A percentile compares a stretch with the other conserved stretches of the same genome.
Evolutionary conservation across 768 basidiomycete species (phyloP).

Genomic region (Rhizopogon vinicolor): DNA sequence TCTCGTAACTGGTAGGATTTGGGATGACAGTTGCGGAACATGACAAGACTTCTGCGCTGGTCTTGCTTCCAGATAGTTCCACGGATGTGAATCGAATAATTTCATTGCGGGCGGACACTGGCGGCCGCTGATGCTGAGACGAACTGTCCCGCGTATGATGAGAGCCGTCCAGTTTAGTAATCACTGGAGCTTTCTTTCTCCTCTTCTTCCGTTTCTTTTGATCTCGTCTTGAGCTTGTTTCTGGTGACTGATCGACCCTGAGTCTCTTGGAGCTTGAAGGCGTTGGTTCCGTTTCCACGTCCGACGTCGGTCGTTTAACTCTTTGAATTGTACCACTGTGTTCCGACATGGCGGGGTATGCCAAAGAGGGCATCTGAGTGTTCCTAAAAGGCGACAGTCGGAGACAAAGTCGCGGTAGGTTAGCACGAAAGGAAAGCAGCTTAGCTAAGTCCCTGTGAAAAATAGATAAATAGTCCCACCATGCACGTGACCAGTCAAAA

Average conservation of each 20-base stretch:
- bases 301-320: conserved; percentile 20
- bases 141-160: conserved; percentile 5
- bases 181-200: conserved; percentile 24
- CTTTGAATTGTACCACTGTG: conserved; percentile 2
- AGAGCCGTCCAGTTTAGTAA: conserved; percentile 12
- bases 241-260: conserved; percentile 14
- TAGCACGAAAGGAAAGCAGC: too few species aligned
- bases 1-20: not conserved
- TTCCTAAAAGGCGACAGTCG: not conserved
- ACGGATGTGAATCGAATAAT: conserved; percentile 22
- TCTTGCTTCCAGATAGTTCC: not conserved
- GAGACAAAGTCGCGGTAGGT: not conserved
- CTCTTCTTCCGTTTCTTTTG: conserved; percentile 23
- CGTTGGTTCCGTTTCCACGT: conserved; percentile 10
- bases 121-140: conserved; percentile 5
- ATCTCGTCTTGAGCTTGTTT: conserved; percentile 13
- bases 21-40: not conserved
- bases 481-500: too few species aligned
- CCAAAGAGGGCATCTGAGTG: conserved; percentile 20
- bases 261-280: conserved; percentile 19
- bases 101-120: conserved; percentile 19
- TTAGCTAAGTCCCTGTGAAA: too few species aligned
- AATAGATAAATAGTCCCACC: too few species aligned
- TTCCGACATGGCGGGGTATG: conserved; percentile 14
- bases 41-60: not conserved